Evolutionary conservation across 352 stramenopile species (phyloP).

Genomic region (Globisporangium uncinulatum): DNA sequence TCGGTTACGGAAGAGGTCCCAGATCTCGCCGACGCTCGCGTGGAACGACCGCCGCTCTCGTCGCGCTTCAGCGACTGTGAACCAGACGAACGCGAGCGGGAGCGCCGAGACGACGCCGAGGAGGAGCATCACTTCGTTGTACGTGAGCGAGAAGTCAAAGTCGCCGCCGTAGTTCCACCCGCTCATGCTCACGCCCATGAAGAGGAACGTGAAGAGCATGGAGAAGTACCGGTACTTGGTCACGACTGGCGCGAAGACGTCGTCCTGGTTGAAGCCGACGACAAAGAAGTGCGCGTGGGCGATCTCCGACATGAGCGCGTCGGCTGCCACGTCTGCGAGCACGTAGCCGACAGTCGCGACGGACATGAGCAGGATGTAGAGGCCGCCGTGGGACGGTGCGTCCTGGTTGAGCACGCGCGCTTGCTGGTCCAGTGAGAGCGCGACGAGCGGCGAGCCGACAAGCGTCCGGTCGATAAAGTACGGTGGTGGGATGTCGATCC

Average conservation of each 20-base stretch:
- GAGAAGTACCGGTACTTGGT: conserved; percentile 37
- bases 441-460: conserved; percentile 27
- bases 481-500: conserved; percentile 30
- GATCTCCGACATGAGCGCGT: conserved; percentile 39
- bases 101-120: conserved; percentile 16
- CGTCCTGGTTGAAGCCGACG: conserved; percentile 27
- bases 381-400: conserved; percentile 13
- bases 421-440: conserved; percentile 8
- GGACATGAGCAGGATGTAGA: conserved; percentile 32
- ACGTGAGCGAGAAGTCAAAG: conserved; percentile 28
- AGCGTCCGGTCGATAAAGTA: conserved; percentile 51
- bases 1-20: conserved; percentile 22
- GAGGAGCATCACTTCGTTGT: conserved; percentile 20
- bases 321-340: conserved; percentile 28
- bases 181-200: conserved; percentile 34
- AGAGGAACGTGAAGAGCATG: conserved; percentile 21
- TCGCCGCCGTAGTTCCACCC: conserved; percentile 26
- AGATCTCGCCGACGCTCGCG: conserved; percentile 18
- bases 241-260: background rate
- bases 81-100: conserved; percentile 7
- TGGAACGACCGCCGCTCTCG: conserved; percentile 8
- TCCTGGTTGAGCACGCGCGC: conserved; percentile 23
- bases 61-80: conserved; percentile 15
- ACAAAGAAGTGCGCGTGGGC: conserved; percentile 23
- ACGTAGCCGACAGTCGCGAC: conserved; percentile 37